These are phyloP conservation scores for Diaporthe australafricana DNA, from an alignment of 2,329 filamentous ascomycete genomes.

Conservation along the genomic window DNA sequence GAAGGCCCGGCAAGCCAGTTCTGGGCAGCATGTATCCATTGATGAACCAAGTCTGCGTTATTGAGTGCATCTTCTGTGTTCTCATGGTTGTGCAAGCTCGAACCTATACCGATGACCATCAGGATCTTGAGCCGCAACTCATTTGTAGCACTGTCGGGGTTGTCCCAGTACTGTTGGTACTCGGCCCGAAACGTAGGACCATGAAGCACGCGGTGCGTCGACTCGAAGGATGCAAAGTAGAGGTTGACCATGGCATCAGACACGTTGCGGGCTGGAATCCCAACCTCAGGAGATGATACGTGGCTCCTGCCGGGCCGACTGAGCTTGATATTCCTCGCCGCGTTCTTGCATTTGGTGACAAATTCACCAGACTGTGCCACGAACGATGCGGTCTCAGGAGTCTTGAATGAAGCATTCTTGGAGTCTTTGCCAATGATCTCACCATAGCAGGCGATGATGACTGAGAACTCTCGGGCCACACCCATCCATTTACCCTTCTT, in stretches of 20 bases:
- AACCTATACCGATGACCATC: conserved; percentile 55
- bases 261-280: conserved; percentile 44
- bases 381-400: conserved; percentile 41
- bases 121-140: conserved; percentile 50
- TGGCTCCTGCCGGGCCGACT: conserved; percentile 49
- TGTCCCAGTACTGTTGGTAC: conserved; percentile 60
- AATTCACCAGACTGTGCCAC: conserved; percentile 44
- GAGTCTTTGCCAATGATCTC: conserved; percentile 40
- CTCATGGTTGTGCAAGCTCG: conserved; percentile 45
- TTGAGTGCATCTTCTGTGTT: background rate
- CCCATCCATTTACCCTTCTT: conserved; percentile 50
- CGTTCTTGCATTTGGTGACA: conserved; percentile 48
- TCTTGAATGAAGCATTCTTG: conserved; percentile 37
- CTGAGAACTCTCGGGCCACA: conserved; percentile 45
- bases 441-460: conserved; percentile 45
- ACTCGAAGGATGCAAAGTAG: conserved; percentile 64
- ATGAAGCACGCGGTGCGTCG: conserved; percentile 64
- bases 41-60: background rate
- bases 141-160: conserved; percentile 42
- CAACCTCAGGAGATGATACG: conserved; percentile 35
- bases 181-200: conserved; percentile 62
- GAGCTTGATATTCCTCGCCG: conserved; percentile 47
- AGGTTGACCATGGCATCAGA: conserved; percentile 55
- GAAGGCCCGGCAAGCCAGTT: conserved; percentile 54
- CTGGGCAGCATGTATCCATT: conserved; percentile 55